Percentiles rank a stretch among this genome's conserved stretches.
Conservation (phyloP, 2,329 filamentous ascomycete genomes). For the Verticillium nonalfalfae region DNA sequence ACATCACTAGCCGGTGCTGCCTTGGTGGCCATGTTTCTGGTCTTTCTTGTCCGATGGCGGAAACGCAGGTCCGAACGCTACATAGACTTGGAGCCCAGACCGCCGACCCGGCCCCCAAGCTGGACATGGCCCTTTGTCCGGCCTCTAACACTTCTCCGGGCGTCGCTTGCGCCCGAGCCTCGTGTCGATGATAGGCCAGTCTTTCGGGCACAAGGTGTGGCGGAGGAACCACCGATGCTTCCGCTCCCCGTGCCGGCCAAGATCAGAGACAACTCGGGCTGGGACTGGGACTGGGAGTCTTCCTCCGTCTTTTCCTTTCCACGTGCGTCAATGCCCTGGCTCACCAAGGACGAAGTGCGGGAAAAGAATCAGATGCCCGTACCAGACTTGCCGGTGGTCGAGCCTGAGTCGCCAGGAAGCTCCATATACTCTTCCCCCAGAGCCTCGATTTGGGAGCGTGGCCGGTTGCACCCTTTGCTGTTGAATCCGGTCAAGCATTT, state of each 20-base stretch:
- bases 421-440: background rate
- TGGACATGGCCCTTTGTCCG: background rate
- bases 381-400: slow-evolving; percentile 6
- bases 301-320: background rate
- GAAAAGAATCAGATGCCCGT: slow-evolving; percentile 7
- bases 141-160: background rate
- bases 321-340: background rate
- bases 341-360: background rate
- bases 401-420: background rate
- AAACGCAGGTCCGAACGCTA: background rate
- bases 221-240: background rate
- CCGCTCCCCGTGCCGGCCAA: background rate
- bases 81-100: background rate
- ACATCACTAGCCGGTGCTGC: background rate
- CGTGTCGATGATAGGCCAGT: background rate
- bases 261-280: background rate
- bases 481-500: background rate
- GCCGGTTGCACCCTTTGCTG: background rate
- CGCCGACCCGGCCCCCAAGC: background rate
- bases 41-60: background rate
- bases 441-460: background rate
- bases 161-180: background rate
- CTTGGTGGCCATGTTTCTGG: background rate
- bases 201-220: background rate
- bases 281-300: background rate